Conservation (phyloP, 1,139 yeast genomes). For the Blastobotrys capitulatus region DNA sequence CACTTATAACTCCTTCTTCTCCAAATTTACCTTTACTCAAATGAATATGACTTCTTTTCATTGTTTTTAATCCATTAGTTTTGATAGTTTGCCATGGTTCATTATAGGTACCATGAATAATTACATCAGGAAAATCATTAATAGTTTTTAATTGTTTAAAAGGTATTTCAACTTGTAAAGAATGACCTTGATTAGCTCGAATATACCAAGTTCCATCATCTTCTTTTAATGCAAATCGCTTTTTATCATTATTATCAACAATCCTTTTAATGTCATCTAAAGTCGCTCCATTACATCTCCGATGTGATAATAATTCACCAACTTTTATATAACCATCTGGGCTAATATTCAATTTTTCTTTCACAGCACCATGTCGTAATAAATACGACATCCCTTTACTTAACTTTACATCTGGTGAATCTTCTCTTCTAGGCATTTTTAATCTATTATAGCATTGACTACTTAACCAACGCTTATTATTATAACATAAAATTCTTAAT, state of each 20-base stretch:
- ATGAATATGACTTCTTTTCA: conserved; percentile 84
- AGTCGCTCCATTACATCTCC: conserved; percentile 51
- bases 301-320: conserved; percentile 48
- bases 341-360: conserved; percentile 62
- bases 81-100: conserved; percentile 46
- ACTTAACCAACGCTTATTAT: too few relatives aligned
- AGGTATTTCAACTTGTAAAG: conserved; percentile 47
- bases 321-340: conserved; percentile 60
- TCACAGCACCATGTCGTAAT: conserved; percentile 78
- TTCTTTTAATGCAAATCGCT: conserved; percentile 36
- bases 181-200: conserved; percentile 93
- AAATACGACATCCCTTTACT: conserved; percentile 73
- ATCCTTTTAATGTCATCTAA: conserved; percentile 53
- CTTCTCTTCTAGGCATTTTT: conserved; percentile 12
- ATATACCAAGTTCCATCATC: conserved; percentile 36
- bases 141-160: conserved; percentile 28
- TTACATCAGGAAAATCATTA: conserved; percentile 37
- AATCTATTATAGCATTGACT: too few relatives aligned
- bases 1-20: conserved; percentile 51
- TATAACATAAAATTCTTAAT: too few relatives aligned
- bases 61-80: conserved; percentile 55
- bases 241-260: conserved; percentile 62
- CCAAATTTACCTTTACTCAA: conserved; percentile 48
- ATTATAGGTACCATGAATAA: conserved; percentile 76
- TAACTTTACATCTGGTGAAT: conserved; percentile 37